Evolutionary conservation across 2,329 filamentous ascomycete genomes (phyloP).

Genomic region (Aureobasidium sp.): DNA sequence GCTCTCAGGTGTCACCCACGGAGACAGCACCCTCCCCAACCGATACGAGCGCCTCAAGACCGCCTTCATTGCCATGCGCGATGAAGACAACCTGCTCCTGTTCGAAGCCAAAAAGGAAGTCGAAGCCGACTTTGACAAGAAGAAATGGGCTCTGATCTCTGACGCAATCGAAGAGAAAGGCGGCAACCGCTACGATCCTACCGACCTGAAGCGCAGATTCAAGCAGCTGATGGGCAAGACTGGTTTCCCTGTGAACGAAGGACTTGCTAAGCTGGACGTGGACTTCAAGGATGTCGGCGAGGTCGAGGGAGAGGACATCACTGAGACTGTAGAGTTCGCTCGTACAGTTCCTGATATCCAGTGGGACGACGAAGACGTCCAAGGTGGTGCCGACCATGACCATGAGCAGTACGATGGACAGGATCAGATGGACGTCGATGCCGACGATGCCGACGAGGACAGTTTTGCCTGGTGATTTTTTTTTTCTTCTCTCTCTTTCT

Average conservation of each 20-base stretch:
- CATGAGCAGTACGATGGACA: background rate
- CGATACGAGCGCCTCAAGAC: constrained; percentile 35
- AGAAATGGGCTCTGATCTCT: constrained; percentile 36
- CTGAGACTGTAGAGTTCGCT: background rate
- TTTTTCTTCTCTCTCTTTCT: no score
- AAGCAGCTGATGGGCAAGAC: constrained; percentile 33
- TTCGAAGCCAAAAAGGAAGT: constrained; percentile 34
- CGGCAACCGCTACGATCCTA: constrained; percentile 28
- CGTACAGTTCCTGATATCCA: background rate
- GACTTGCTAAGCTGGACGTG: background rate
- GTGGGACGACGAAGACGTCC: background rate
- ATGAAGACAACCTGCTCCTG: constrained; percentile 31
- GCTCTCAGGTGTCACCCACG: constrained; percentile 30
- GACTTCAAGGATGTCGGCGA: background rate
- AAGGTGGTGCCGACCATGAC: background rate
- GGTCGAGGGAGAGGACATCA: background rate
- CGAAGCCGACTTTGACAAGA: constrained; percentile 33
- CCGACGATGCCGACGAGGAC: background rate
- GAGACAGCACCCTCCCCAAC: constrained; percentile 32
- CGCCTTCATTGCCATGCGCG: constrained; percentile 33
- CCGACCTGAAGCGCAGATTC: constrained; percentile 33
- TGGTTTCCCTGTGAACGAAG: constrained; percentile 13
- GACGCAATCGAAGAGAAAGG: constrained; percentile 27
- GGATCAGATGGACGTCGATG: background rate
- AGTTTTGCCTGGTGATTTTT: background rate